Base-by-base conservation (phyloP, 257 asterid species). In the Lithospermum erythrorhizon region DNA sequence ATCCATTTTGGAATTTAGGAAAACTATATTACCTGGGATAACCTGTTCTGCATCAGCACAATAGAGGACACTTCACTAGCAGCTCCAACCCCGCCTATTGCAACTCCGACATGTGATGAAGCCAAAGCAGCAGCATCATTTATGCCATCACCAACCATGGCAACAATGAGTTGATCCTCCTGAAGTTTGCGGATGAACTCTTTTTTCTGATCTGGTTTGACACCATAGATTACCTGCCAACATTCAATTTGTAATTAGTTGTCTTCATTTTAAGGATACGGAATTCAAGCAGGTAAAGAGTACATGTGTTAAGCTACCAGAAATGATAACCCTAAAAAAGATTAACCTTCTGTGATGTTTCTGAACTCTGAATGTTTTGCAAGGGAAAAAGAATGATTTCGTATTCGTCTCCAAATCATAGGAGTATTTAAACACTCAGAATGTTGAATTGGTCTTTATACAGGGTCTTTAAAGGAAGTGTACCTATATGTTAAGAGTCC, bases 61-160 rank as follows among this genome's bases (percentile, higher is more conserved):
- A 93, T 78, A 21, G 97, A 89, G 61, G 99, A 82, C 61, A 85
- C 99, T 73, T 93, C 99, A 72, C 96, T 86, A 58, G 99, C 99
- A 71, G 97, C 99, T 64, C 95, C 96, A 21, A 83, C 99, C 68
- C 96, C 94, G 55, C 91, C 95, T 55, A 93, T 84, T 55, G 99
- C 99, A 63, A 93, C 72, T 65, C 99, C 99, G 29, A 93, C 96
- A 69, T 93, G 94, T 21, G 99, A 82, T 65, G 87, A 74, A 71
- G 99, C 97, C 69, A 93, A 75, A 67, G 99, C 99, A 73, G 99
- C 99, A 65, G 97, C 89, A 69, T 93, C 99, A 73, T 93, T 93
- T 60, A 93, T 89, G 65, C 99, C 99, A 72, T 93, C 99, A 54
- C 99, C 99, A 59, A 93, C 99, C 99, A 93, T 93, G 71, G 99